Evolutionary conservation across 768 basidiomycete genomes (phyloP).

Genomic region (Kwoniella botswanensis): DNA sequence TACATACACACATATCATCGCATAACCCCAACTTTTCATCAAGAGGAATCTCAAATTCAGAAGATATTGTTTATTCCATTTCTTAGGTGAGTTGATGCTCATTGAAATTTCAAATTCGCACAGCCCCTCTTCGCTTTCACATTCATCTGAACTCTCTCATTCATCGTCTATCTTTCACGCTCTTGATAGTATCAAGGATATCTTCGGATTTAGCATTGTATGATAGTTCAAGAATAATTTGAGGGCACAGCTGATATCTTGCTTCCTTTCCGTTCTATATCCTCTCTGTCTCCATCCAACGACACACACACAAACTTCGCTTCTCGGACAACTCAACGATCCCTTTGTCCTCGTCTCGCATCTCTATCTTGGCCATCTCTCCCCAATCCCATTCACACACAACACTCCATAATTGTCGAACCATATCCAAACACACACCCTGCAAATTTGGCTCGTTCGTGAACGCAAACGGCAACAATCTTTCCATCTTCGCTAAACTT

Average conservation of each 20-base stretch:
- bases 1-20: not conserved
- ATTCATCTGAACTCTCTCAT: not conserved
- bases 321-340: not conserved
- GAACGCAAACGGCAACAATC: not conserved
- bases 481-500: not conserved
- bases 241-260: slow-evolving; percentile 18
- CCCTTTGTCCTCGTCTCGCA: slow-evolving; percentile 6
- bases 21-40: not conserved
- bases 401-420: not conserved
- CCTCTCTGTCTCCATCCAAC: not conserved
- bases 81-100: slow-evolving; percentile 2
- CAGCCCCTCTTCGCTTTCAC: slow-evolving; percentile 3
- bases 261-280: slow-evolving; percentile 14
- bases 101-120: not conserved
- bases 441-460: not conserved
- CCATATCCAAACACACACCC: not conserved
- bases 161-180: not conserved
- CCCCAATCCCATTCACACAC: not conserved
- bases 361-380: not conserved
- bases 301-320: slow-evolving; percentile 1
- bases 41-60: not conserved
- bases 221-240: not conserved
- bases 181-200: not conserved
- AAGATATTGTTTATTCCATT: not conserved
- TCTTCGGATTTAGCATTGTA: not conserved